These are phyloP conservation scores for Nannochloris sp. DNA, from an alignment of 139 green algal species.

Conservation along the genomic window DNA sequence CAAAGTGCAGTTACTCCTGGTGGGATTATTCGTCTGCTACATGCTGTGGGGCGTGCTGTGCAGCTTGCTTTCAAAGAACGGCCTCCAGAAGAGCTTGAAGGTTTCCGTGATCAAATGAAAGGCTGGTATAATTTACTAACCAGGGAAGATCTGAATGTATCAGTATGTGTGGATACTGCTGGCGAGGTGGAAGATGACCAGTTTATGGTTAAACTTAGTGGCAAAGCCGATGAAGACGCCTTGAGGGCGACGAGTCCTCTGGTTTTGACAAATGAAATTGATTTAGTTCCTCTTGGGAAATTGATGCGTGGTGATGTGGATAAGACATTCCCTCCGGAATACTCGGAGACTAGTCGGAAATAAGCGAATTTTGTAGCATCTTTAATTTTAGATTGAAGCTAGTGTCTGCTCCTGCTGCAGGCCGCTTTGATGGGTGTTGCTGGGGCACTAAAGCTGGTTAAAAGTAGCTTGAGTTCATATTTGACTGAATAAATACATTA, in stretches of 20 bases:
- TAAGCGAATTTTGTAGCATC: too few species aligned
- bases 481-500: too few species aligned
- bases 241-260: slow-evolving; percentile 29
- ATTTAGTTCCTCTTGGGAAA: slow-evolving; percentile 29
- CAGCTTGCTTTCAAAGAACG: slow-evolving; percentile 39
- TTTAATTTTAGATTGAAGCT: too few species aligned
- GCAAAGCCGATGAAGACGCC: slow-evolving; percentile 23
- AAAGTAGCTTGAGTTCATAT: too few species aligned
- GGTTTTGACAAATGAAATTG: slow-evolving; percentile 36
- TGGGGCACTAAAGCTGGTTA: too few species aligned
- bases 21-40: slow-evolving; percentile 46
- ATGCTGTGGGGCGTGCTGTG: slow-evolving; percentile 41
- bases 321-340: too few species aligned
- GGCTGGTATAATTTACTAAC: slow-evolving; percentile 38
- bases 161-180: slow-evolving; percentile 37
- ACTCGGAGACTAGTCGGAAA: too few species aligned
- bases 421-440: too few species aligned
- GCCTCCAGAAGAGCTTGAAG: neutral
- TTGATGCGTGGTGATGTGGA: slow-evolving; percentile 27
- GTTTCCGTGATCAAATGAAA: neutral
- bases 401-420: too few species aligned
- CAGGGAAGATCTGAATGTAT: slow-evolving; percentile 46
- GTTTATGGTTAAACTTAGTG: slow-evolving; percentile 25
- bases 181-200: slow-evolving; percentile 13
- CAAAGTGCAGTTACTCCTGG: slow-evolving; percentile 39